phyloP scores from a whole-genome alignment of 148 eudicot genomes.

The Rhododendron molle region DNA sequence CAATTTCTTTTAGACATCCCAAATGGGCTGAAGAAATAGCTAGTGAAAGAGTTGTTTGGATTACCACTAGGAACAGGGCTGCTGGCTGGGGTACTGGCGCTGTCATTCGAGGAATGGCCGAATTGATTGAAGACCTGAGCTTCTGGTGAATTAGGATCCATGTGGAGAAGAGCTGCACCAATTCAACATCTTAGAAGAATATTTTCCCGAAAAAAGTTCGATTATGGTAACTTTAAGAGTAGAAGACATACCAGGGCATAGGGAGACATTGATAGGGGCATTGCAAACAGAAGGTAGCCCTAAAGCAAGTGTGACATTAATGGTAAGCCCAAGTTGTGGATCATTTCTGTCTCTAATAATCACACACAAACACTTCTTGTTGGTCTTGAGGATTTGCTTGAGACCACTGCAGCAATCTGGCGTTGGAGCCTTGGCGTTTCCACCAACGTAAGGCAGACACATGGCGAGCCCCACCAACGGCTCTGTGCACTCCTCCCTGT shows the following conservation, averaged over 20 bases:
- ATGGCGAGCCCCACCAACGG: slow-evolving; percentile 40
- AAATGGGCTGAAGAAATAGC: background rate
- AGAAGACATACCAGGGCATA: slow-evolving; percentile 43
- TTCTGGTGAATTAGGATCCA: slow-evolving; percentile 51
- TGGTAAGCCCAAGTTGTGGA: slow-evolving; percentile 39
- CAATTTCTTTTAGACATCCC: background rate
- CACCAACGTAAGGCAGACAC: slow-evolving; percentile 47
- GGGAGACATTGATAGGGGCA: slow-evolving; percentile 46
- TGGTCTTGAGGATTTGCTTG: slow-evolving; percentile 35
- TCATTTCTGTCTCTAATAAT: slow-evolving; percentile 42
- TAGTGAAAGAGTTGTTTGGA: background rate
- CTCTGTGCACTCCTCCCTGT: slow-evolving; percentile 38
- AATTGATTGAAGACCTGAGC: slow-evolving; percentile 46
- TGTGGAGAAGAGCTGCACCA: slow-evolving; percentile 49
- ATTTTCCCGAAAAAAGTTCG: background rate
- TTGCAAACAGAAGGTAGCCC: slow-evolving; percentile 38
- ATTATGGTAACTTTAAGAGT: background rate
- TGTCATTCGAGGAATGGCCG: slow-evolving; percentile 16
- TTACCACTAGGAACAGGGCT: slow-evolving; percentile 29
- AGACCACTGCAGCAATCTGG: slow-evolving; percentile 52
- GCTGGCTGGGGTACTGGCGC: slow-evolving; percentile 23
- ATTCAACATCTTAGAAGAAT: no score
- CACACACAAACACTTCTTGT: slow-evolving; percentile 45
- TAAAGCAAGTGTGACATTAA: slow-evolving; percentile 49
- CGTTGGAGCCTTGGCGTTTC: slow-evolving; percentile 38